These are phyloP conservation scores for Naganishia cerealis DNA, from an alignment of 1,284 basidiomycete genomes.

Conservation along the genomic window DNA sequence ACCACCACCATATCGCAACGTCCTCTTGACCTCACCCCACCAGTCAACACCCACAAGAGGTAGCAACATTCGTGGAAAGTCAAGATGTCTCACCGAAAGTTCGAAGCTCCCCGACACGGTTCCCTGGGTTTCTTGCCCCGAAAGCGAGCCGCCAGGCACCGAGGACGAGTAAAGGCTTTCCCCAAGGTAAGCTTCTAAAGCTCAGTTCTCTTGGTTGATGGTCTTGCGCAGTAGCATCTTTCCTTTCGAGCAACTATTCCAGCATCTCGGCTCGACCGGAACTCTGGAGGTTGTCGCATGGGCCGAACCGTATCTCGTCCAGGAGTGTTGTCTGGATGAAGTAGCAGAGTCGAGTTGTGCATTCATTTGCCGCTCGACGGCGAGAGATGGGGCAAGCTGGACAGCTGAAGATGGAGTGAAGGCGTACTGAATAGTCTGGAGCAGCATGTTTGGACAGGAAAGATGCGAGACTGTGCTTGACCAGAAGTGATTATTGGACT, in stretches of 20 bases:
- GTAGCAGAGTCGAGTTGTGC: conserved; percentile 12
- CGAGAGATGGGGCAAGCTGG: conserved; percentile 30
- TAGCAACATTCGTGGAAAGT: conserved; percentile 23
- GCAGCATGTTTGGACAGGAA: conserved; percentile 28
- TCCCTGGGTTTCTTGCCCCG: conserved; percentile 64
- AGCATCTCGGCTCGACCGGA: conserved; percentile 10
- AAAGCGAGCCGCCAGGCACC: conserved; percentile 92
- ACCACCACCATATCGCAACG: background rate
- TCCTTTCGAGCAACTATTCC: conserved; percentile 1
- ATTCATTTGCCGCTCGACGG: conserved; percentile 6
- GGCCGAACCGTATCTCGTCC: conserved; percentile 22
- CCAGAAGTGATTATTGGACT: conserved; percentile 32
- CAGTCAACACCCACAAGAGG: conserved; percentile 21
- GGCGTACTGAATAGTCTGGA: conserved; percentile 23
- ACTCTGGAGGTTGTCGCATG: conserved; percentile 23
- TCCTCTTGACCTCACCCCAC: conserved; percentile 13
- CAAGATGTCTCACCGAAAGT: conserved; percentile 58
- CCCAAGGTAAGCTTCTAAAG: conserved; percentile 66
- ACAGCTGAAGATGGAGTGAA: conserved; percentile 27
- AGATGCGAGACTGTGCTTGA: conserved; percentile 31
- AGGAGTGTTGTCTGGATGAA: conserved; percentile 12
- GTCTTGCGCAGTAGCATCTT: conserved; percentile 28
- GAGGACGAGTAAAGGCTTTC: conserved; percentile 98
- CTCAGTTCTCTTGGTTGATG: conserved; percentile 15
- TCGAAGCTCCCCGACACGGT: conserved; percentile 59